phyloP scores from a whole-genome alignment of 768 basidiomycete species.

The Rhizopogon roseolus region DNA sequence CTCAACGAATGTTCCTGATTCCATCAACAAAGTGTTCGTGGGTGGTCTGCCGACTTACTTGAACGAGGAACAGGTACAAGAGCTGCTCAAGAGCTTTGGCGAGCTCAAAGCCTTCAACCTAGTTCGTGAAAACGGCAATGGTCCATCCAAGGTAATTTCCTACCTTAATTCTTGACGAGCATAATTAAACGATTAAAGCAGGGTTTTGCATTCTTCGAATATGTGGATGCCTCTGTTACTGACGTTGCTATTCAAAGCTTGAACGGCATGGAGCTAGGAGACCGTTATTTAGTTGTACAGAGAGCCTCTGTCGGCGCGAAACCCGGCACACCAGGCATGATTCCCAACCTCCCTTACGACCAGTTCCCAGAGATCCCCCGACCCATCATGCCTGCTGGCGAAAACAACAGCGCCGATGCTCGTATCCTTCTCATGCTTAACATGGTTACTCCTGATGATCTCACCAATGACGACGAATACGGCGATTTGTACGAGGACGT shows the following conservation, averaged over 20 bases:
- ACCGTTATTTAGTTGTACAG: conserved; percentile 93
- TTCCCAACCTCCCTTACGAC: conserved; percentile 66
- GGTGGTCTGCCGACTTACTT: conserved; percentile 94
- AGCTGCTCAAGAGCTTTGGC: conserved; percentile 94
- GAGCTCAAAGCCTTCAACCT: conserved; percentile 98
- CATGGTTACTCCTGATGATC: conserved; percentile 95
- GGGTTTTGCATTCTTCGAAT: conserved; percentile 99
- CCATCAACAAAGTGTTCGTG: conserved; percentile 96
- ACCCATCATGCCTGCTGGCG: conserved; percentile 84
- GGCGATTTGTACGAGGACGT: conserved; percentile 93
- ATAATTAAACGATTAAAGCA: conserved; percentile 25
- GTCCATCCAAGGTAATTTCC: conserved; percentile 71
- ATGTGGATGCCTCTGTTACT: conserved; percentile 82
- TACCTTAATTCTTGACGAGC: background rate
- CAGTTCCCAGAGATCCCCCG: conserved; percentile 80
- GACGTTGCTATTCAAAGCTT: conserved; percentile 95
- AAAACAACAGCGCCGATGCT: conserved; percentile 52
- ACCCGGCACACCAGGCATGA: conserved; percentile 58
- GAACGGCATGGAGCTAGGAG: conserved; percentile 97
- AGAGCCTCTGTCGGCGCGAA: conserved; percentile 94
- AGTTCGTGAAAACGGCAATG: conserved; percentile 89
- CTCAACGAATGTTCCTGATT: conserved; percentile 96
- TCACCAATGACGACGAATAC: conserved; percentile 88
- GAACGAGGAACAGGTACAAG: conserved; percentile 98
- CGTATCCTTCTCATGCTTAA: conserved; percentile 96